Base-by-base conservation (phyloP, 305 asterid genomes). In the Fraxinus dipetala region DNA sequence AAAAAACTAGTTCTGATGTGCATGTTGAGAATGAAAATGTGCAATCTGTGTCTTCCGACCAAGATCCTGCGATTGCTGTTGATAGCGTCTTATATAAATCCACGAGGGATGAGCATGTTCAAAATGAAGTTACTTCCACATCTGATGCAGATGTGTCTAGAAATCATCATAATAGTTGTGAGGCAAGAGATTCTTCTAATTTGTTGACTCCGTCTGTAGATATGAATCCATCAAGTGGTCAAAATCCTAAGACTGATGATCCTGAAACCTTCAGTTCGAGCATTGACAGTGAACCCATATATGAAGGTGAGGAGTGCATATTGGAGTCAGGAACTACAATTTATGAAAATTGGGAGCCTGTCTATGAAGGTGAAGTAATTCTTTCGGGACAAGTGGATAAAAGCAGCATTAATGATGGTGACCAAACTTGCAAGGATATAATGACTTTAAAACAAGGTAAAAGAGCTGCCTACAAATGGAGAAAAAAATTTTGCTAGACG, bases 291-390 rank as follows among this genome's bases (percentile, higher is more conserved):
- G 98, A 94, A 81, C 98, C 97, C 74, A 89, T 94, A 35, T 96
- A 94, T 85, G 99, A 94, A 90, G 99, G 98, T n/a, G 98, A 94
- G 88, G 98, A 96, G 63, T 79, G 92, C 82, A 96, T 94, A 85
- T 83, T 94, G 89, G 97, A 90, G 86, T 88, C 97, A 38, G 84
- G 86, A 82, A 75, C 87, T 73, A 83, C 78, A 34, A 84, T 56
- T 45, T 85, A 84, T 87, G 92, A 90, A 86, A 88, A 85, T 76
- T 85, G 86, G 80, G 99, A 93, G 87, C 99, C 99, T 38, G 86
- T 96, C 79, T 94, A 96, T 90, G 99, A 96, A 85, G 99, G 99
- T 36, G 98, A 96, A 90, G 93, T 90, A 83, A 87, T 92, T 83
- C 96, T 96, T 81, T 93, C 98, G 14, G 93, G 90, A 85, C 97